Conservation (phyloP, 2,329 filamentous ascomycete species). For the Fusarium sp. region DNA sequence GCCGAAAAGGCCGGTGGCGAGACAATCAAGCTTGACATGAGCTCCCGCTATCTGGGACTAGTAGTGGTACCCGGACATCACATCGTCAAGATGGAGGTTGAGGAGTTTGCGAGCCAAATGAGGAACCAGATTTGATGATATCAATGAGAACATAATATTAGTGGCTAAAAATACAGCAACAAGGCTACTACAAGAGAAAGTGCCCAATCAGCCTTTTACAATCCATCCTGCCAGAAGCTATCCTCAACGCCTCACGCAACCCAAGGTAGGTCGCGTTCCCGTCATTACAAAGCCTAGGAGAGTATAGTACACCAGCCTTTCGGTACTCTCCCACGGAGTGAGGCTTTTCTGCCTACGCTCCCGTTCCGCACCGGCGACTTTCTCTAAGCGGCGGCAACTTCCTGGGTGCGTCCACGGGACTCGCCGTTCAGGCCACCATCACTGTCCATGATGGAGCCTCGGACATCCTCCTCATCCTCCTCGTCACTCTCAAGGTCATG, state of each 20-base stretch:
- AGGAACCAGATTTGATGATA: constrained; percentile 33
- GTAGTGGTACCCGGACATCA: constrained; percentile 88
- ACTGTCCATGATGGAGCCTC: constrained; percentile 59
- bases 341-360: constrained; percentile 10
- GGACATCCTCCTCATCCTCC: constrained; percentile 64
- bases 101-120: constrained; percentile 71
- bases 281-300: constrained; percentile 23
- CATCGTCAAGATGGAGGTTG: constrained; percentile 86
- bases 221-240: constrained; percentile 30
- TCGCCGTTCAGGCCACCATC: constrained; percentile 64
- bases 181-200: constrained; percentile 39
- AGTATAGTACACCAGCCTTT: constrained; percentile 6
- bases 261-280: constrained; percentile 31
- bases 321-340: background rate
- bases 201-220: constrained; percentile 41
- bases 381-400: constrained; percentile 56
- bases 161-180: constrained; percentile 43
- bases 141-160: constrained; percentile 37
- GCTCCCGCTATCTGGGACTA: constrained; percentile 84
- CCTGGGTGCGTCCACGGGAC: constrained; percentile 63
- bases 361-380: constrained; percentile 10
- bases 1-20: constrained; percentile 48
- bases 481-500: constrained; percentile 70
- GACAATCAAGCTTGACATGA: constrained; percentile 72
- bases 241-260: constrained; percentile 43